These are phyloP conservation scores for Lipomyces spencermartinsiae DNA, from an alignment of 805 yeast species.

Conservation along the genomic window DNA sequence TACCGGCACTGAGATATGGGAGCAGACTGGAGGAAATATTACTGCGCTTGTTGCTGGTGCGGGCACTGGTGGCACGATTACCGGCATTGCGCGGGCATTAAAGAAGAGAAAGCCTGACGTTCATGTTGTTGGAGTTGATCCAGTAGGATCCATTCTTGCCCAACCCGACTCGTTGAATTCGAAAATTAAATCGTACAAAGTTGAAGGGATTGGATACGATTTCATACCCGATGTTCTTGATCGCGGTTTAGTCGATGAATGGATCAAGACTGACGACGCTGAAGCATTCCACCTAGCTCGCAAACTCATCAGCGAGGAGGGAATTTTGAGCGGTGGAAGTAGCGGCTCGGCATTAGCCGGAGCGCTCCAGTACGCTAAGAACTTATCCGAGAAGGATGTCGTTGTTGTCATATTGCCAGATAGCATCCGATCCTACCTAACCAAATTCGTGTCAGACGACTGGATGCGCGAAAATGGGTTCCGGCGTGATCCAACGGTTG, in stretches of 20 bases:
- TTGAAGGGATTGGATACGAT: slow-evolving; percentile 92
- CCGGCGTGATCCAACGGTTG: slow-evolving; percentile 26
- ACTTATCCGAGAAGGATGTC: slow-evolving; percentile 72
- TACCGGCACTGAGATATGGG: slow-evolving; percentile 85
- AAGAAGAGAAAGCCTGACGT: slow-evolving; percentile 71
- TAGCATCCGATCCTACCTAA: slow-evolving; percentile 81
- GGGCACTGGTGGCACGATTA: slow-evolving; percentile 91
- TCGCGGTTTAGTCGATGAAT: slow-evolving; percentile 68
- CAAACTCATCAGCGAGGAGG: slow-evolving; percentile 82
- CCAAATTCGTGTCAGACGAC: slow-evolving; percentile 88
- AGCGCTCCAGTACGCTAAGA: slow-evolving; percentile 70
- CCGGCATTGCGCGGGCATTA: slow-evolving; percentile 79
- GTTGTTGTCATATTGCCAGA: slow-evolving; percentile 87
- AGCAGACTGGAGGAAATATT: slow-evolving; percentile 73
- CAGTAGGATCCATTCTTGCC: slow-evolving; percentile 84
- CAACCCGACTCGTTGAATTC: slow-evolving; percentile 74
- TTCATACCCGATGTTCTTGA: slow-evolving; percentile 82
- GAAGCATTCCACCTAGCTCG: slow-evolving; percentile 82
- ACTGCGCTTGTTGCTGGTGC: slow-evolving; percentile 87
- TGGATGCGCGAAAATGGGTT: slow-evolving; percentile 85
- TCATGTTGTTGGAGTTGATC: slow-evolving; percentile 80
- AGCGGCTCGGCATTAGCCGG: slow-evolving; percentile 86
- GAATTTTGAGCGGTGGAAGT: slow-evolving; percentile 88
- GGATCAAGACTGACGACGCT: slow-evolving; percentile 87
- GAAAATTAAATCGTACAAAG: slow-evolving; percentile 66